Percentiles rank a stretch among this genome's conserved stretches.
Conservation (phyloP, 2,329 filamentous ascomycete species). For the Sporothrix mexicana region DNA sequence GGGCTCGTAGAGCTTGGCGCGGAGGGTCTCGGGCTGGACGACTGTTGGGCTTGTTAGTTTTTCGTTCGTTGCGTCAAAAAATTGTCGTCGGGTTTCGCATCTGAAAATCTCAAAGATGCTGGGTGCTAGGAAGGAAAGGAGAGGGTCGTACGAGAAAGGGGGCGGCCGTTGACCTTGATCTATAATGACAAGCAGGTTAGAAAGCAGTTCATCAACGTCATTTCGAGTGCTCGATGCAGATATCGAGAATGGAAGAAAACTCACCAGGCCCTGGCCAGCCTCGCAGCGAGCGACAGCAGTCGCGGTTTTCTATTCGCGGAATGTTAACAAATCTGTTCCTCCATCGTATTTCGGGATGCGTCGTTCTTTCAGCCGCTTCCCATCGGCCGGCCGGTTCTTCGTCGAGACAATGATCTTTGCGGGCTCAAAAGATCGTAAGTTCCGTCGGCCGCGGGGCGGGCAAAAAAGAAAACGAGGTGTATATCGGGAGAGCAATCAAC, state of each 20-base stretch:
- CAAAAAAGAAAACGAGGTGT: neutral
- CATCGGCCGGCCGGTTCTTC: neutral
- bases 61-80: neutral
- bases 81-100: slow-evolving; percentile 1
- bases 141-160: slow-evolving; percentile 57
- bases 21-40: slow-evolving; percentile 39
- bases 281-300: slow-evolving; percentile 92
- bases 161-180: slow-evolving; percentile 97
- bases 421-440: neutral
- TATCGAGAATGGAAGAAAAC: slow-evolving; percentile 12
- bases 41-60: slow-evolving; percentile 33
- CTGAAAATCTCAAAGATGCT: neutral
- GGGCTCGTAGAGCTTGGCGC: slow-evolving; percentile 87
- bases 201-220: neutral
- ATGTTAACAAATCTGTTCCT: slow-evolving; percentile 29
- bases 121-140: neutral
- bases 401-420: neutral
- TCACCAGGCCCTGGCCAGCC: slow-evolving; percentile 66
- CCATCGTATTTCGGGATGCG: neutral
- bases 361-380: neutral
- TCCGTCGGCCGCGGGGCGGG: slow-evolving; percentile 2
- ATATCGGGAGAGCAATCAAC: slow-evolving; percentile 20
- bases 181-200: slow-evolving; percentile 26
- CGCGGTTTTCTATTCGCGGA: slow-evolving; percentile 68
- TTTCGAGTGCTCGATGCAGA: neutral